These are phyloP conservation scores for Entomortierella beljakovae DNA, from an alignment of 192 early-diverging fungal genomes.

Conservation along the genomic window DNA sequence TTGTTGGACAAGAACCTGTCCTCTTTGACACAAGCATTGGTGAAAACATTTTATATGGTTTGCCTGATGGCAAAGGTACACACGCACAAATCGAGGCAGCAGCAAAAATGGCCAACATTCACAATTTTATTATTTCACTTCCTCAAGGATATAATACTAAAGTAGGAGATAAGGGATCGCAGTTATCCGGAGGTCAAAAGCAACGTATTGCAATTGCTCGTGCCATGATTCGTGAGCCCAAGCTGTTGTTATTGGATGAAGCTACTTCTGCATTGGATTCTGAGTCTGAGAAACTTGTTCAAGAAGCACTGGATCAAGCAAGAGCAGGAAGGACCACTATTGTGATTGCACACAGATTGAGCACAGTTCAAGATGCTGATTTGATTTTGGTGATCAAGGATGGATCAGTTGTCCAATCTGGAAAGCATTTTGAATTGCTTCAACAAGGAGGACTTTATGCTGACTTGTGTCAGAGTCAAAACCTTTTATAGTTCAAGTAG, in stretches of 20 bases:
- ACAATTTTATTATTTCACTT: slow-evolving; percentile 63
- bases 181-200: slow-evolving; percentile 78
- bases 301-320: slow-evolving; percentile 76
- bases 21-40: slow-evolving; percentile 88
- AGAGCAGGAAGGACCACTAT: slow-evolving; percentile 77
- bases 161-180: slow-evolving; percentile 77
- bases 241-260: slow-evolving; percentile 88
- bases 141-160: slow-evolving; percentile 73
- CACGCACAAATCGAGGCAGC: slow-evolving; percentile 69
- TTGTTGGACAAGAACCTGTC: slow-evolving; percentile 96
- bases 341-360: slow-evolving; percentile 80
- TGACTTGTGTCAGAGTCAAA: slow-evolving; percentile 79
- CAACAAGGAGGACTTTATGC: slow-evolving; percentile 71
- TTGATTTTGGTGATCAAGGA: slow-evolving; percentile 86
- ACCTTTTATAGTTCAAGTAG: no score
- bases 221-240: slow-evolving; percentile 88
- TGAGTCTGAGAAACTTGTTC: slow-evolving; percentile 78
- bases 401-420: slow-evolving; percentile 78
- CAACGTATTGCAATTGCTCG: slow-evolving; percentile 93
- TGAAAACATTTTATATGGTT: slow-evolving; percentile 90
- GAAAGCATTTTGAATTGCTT: slow-evolving; percentile 83
- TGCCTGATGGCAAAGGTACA: slow-evolving; percentile 55
- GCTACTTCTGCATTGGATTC: slow-evolving; percentile 81
- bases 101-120: slow-evolving; percentile 69
- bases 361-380: slow-evolving; percentile 78